Evolutionary conservation across 495 filamentous ascomycete species (phyloP).

Genomic region (Penicillium lividum): DNA sequence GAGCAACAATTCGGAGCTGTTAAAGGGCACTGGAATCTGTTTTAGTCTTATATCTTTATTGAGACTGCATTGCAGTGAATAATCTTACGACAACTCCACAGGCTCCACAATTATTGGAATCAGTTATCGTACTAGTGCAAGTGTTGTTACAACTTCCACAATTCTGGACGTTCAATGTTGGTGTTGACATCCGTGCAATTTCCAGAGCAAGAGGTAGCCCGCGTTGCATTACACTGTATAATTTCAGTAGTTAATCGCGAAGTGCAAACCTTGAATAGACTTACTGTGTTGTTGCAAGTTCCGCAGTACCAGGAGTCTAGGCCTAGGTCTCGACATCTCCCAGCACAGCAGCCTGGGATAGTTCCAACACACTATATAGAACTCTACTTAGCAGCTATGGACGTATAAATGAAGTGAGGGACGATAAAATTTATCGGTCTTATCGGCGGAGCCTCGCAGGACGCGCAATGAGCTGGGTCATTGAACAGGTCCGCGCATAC

Average conservation of each 20-base stretch:
- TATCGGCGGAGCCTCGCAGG: slow-evolving; percentile 12
- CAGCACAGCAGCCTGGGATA: slow-evolving; percentile 7
- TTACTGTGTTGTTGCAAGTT: slow-evolving; percentile 7
- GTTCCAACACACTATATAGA: slow-evolving; percentile 8
- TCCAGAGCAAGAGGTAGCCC: slow-evolving; percentile 8
- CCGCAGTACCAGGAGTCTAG: slow-evolving; percentile 7
- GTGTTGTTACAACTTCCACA: slow-evolving; percentile 3
- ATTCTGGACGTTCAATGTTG: background rate
- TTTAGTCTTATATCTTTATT: background rate
- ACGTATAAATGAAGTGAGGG: no score
- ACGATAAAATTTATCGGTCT: no score
- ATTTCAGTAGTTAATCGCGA: background rate
- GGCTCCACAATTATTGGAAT: slow-evolving; percentile 8
- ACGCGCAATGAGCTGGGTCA: slow-evolving; percentile 9
- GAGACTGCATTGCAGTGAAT: background rate
- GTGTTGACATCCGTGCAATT: slow-evolving; percentile 9
- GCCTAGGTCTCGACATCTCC: slow-evolving; percentile 7
- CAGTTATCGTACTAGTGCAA: slow-evolving; percentile 9
- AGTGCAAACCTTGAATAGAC: background rate
- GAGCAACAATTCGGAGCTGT: slow-evolving; percentile 4
- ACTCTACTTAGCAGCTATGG: background rate
- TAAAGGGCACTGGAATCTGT: background rate
- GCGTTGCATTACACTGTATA: background rate
- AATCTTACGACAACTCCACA: slow-evolving; percentile 2
- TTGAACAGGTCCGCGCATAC: slow-evolving; percentile 4